A percentile compares a stretch with the other conserved stretches of the same genome.
Evolutionary conservation across 1,284 basidiomycete genomes (phyloP).

Genomic region (Cryptococcus maquisensis): DNA sequence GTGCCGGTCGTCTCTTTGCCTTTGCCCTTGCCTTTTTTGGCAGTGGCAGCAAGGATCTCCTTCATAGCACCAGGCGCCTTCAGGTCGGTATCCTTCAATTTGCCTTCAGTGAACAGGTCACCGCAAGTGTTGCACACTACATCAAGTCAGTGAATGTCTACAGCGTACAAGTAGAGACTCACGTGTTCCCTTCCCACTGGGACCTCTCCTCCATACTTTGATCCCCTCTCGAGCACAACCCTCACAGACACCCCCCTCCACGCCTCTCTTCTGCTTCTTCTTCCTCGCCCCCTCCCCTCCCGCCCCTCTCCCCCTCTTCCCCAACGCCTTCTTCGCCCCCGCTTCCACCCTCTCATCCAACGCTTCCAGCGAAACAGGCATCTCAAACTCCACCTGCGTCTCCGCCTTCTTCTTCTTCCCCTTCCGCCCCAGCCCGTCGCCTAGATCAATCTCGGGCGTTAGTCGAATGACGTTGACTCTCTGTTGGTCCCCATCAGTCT

Average conservation of each 20-base stretch:
- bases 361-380: constrained; percentile 40
- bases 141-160: constrained; percentile 1
- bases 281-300: constrained; percentile 6
- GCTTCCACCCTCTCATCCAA: constrained; percentile 42
- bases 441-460: constrained; percentile 12
- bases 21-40: neutral
- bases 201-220: constrained; percentile 43
- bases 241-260: constrained; percentile 32
- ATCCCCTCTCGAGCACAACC: constrained; percentile 33
- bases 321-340: constrained; percentile 20
- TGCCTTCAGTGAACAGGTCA: constrained; percentile 33
- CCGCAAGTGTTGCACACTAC: constrained; percentile 43
- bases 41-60: neutral
- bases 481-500: constrained; percentile 3
- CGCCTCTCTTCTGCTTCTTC: constrained; percentile 17
- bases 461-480: constrained; percentile 5
- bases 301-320: constrained; percentile 3
- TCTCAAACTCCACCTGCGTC: constrained; percentile 38
- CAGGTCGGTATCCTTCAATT: constrained; percentile 26
- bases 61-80: constrained; percentile 33
- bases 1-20: no score
- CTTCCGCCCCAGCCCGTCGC: constrained; percentile 6
- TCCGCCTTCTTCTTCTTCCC: constrained; percentile 17
- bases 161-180: constrained; percentile 14
- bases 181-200: constrained; percentile 37